These are phyloP conservation scores for Albifimbria verrucaria DNA, from an alignment of 2,329 filamentous ascomycete genomes.

Conservation along the genomic window DNA sequence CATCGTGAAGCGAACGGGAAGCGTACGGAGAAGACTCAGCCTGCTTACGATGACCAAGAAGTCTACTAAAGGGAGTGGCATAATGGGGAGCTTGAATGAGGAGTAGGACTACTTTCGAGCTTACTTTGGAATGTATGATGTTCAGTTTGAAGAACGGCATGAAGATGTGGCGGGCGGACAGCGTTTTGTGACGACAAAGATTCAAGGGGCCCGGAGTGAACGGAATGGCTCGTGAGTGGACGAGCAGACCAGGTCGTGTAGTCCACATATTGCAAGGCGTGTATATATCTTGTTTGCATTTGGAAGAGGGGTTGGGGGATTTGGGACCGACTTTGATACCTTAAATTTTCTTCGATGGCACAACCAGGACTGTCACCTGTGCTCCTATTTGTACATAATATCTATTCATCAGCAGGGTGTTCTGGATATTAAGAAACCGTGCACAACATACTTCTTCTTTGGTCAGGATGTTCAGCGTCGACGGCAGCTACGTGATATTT, in stretches of 20 bases:
- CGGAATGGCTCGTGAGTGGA: no score
- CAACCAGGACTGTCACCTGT: neutral
- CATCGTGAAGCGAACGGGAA: conserved; percentile 47
- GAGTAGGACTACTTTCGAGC: conserved; percentile 41
- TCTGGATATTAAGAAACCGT: conserved; percentile 36
- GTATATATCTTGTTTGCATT: conserved; percentile 3
- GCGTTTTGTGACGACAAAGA: no score
- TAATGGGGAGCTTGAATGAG: conserved; percentile 55
- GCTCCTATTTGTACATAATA: neutral
- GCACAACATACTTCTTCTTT: no score
- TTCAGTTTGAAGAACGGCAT: conserved; percentile 16
- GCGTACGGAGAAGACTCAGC: conserved; percentile 75
- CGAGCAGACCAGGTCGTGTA: no score
- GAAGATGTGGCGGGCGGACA: neutral
- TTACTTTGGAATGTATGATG: conserved; percentile 23
- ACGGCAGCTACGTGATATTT: no score
- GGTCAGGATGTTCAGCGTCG: no score
- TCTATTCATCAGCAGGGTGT: conserved; percentile 25
- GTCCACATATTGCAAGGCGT: neutral
- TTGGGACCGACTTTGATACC: neutral
- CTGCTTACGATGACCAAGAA: conserved; percentile 73
- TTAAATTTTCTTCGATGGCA: neutral
- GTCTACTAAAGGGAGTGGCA: conserved; percentile 50
- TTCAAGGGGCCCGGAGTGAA: no score
- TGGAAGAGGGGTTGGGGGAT: neutral